These are phyloP conservation scores for Lactifluus piperatus DNA, from an alignment of 768 basidiomycete species.

Conservation along the genomic window DNA sequence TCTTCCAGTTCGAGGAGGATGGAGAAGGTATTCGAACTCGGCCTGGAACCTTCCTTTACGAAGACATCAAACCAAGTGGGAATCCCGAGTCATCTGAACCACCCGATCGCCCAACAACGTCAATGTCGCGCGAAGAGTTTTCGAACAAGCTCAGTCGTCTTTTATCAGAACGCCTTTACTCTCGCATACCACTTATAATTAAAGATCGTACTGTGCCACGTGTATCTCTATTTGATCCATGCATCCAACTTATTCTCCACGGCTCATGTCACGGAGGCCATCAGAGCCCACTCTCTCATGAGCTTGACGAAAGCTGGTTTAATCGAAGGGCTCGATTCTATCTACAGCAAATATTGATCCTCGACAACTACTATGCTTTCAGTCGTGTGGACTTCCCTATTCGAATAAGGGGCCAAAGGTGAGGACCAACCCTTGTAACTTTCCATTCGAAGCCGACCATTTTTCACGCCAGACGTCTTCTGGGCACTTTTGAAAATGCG, in stretches of 20 bases:
- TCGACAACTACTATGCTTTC: slow-evolving; percentile 26
- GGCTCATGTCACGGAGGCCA: slow-evolving; percentile 29
- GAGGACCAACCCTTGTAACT: neutral
- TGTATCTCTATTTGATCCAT: slow-evolving; percentile 5
- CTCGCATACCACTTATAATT: neutral
- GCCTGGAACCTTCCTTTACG: neutral
- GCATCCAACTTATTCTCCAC: slow-evolving; percentile 26
- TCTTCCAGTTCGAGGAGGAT: slow-evolving; percentile 8
- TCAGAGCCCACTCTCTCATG: slow-evolving; percentile 32
- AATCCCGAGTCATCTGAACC: neutral
- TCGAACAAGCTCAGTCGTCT: neutral
- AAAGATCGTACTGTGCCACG: neutral
- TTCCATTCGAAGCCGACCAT: neutral
- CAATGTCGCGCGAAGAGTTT: slow-evolving; percentile 1
- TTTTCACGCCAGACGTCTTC: neutral
- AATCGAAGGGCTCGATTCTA: slow-evolving; percentile 37
- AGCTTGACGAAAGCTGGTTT: slow-evolving; percentile 29
- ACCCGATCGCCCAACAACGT: neutral
- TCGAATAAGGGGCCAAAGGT: slow-evolving; percentile 7
- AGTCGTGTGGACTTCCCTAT: neutral
- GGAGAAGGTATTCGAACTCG: neutral
- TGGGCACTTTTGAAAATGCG: slow-evolving; percentile 35
- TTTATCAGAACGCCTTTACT: neutral
- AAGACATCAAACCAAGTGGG: neutral
- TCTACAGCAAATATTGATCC: slow-evolving; percentile 42